Conservation (phyloP, 2,329 filamentous ascomycete genomes). For the Sclerotiophoma versabilis region DNA sequence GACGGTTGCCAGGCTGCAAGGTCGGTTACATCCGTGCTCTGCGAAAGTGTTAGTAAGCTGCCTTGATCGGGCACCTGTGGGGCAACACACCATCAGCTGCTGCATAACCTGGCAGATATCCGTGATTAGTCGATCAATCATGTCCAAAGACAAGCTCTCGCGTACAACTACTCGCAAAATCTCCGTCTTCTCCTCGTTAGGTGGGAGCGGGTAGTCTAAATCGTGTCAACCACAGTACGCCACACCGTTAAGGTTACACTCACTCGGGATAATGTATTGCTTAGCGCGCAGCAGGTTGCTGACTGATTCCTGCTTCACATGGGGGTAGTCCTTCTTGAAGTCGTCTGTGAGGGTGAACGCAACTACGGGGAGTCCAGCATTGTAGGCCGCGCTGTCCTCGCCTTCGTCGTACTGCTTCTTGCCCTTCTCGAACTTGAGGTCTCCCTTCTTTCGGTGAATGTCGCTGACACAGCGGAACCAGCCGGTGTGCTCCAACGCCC, state of each 20-base stretch:
- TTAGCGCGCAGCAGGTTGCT: slow-evolving; percentile 69
- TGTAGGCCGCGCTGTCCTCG: slow-evolving; percentile 65
- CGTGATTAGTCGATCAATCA: slow-evolving; percentile 67
- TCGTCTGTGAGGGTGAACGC: slow-evolving; percentile 69
- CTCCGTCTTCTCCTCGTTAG: slow-evolving; percentile 66
- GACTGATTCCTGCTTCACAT: slow-evolving; percentile 69
- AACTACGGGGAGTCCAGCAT: slow-evolving; percentile 72
- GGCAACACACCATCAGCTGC: slow-evolving; percentile 57
- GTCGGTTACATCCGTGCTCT: slow-evolving; percentile 59
- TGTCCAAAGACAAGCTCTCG: slow-evolving; percentile 72
- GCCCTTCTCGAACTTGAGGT: slow-evolving; percentile 51
- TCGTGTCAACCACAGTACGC: slow-evolving; percentile 19
- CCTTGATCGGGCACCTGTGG: not conserved
- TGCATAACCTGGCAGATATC: slow-evolving; percentile 69
- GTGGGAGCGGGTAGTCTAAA: slow-evolving; percentile 69
- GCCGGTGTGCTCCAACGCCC: slow-evolving; percentile 68
- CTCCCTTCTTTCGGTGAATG: slow-evolving; percentile 67
- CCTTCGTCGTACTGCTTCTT: slow-evolving; percentile 54
- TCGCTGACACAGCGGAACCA: slow-evolving; percentile 69
- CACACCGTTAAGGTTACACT: slow-evolving; percentile 27
- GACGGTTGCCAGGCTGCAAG: slow-evolving; percentile 57
- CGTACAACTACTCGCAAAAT: slow-evolving; percentile 73
- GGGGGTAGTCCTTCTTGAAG: slow-evolving; percentile 64
- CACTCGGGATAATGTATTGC: slow-evolving; percentile 74
- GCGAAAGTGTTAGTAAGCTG: not conserved